These are phyloP conservation scores for Mycena chlorophos DNA, from an alignment of 768 basidiomycete species.

Conservation along the genomic window DNA sequence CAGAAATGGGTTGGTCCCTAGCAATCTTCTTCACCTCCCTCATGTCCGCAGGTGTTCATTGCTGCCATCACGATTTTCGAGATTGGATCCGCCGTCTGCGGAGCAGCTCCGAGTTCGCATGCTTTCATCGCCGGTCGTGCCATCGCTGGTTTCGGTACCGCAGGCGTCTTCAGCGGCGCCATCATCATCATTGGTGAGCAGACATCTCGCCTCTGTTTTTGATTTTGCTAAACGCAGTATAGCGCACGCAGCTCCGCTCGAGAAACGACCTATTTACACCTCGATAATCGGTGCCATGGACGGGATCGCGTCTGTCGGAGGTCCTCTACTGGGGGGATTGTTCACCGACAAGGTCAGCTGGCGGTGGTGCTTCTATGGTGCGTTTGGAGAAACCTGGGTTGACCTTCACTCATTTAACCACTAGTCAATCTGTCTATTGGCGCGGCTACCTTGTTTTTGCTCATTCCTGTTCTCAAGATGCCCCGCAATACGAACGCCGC, in stretches of 20 bases:
- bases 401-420: conserved; percentile 29
- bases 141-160: conserved; percentile 45
- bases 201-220: not conserved
- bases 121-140: conserved; percentile 46
- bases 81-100: conserved; percentile 45
- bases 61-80: conserved; percentile 39
- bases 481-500: not conserved
- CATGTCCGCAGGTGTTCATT: conserved; percentile 7
- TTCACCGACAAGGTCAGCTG: conserved; percentile 33
- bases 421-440: conserved; percentile 29
- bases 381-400: not conserved
- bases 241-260: conserved; percentile 30
- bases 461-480: conserved; percentile 23
- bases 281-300: conserved; percentile 38
- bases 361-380: conserved; percentile 32
- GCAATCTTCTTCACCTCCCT: not conserved
- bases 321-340: conserved; percentile 31
- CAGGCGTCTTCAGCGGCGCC: conserved; percentile 30
- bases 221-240: not conserved
- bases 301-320: conserved; percentile 24
- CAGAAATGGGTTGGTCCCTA: conserved; percentile 11
- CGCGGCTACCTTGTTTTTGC: conserved; percentile 2
- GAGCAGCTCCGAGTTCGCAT: conserved; percentile 29
- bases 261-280: conserved; percentile 34
- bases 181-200: conserved; percentile 25